Percentiles rank a stretch among this genome's conserved stretches.
These are phyloP conservation scores for Butyriboletus loyo DNA, from an alignment of 768 basidiomycete genomes.

Conservation along the genomic window DNA sequence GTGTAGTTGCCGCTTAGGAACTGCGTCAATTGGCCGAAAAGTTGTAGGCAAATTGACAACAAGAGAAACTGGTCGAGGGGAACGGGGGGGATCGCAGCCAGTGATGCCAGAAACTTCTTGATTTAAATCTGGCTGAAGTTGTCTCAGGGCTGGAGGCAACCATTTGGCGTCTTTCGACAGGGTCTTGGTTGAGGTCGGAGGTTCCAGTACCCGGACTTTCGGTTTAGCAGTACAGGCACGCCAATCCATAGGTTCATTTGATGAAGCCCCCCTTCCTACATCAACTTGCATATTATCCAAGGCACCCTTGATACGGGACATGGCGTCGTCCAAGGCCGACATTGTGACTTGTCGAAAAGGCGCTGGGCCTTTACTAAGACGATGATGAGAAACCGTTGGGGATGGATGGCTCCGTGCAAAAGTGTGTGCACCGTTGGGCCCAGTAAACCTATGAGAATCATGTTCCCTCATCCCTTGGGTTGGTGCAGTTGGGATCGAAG, in stretches of 20 bases:
- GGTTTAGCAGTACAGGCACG: slow-evolving; percentile 19
- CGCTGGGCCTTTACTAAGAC: slow-evolving; percentile 19
- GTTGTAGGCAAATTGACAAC: slow-evolving; percentile 48
- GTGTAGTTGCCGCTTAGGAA: slow-evolving; percentile 48
- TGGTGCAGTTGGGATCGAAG: background rate
- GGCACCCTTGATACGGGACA: slow-evolving; percentile 84
- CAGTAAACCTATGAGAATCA: slow-evolving; percentile 17
- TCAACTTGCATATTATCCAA: slow-evolving; percentile 65
- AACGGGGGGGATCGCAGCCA: slow-evolving; percentile 44
- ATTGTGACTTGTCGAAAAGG: slow-evolving; percentile 53
- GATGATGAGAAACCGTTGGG: slow-evolving; percentile 18
- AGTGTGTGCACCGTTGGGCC: slow-evolving; percentile 15
- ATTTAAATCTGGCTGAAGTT: slow-evolving; percentile 34
- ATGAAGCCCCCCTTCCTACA: slow-evolving; percentile 20
- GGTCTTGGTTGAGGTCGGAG: slow-evolving; percentile 8
- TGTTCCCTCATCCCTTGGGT: slow-evolving; percentile 16
- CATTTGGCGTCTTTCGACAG: slow-evolving; percentile 44
- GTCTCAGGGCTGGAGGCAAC: slow-evolving; percentile 55
- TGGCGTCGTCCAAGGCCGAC: slow-evolving; percentile 76
- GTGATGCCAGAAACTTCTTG: slow-evolving; percentile 48
- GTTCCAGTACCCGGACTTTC: slow-evolving; percentile 20
- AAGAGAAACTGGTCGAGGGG: slow-evolving; percentile 42
- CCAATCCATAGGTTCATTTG: slow-evolving; percentile 22
- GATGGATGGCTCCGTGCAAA: slow-evolving; percentile 19
- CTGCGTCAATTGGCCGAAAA: slow-evolving; percentile 40